Conservation (phyloP, 2,329 filamentous ascomycete genomes). For the Bertia moriformis region DNA sequence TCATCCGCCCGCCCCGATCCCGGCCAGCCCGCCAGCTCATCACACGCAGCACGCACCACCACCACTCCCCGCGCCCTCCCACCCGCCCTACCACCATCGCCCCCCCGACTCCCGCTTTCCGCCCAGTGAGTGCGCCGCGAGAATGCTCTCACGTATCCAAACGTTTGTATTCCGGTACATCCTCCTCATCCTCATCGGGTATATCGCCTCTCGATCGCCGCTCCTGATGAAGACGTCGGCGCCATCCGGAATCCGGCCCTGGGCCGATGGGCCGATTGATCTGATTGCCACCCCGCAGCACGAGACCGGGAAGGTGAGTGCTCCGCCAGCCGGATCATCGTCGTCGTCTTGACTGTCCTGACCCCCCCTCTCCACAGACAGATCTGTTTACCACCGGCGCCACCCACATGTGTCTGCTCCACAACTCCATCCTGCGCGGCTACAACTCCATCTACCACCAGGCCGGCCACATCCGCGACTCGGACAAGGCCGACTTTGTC, state of each 20-base stretch:
- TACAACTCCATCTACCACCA: slow-evolving; percentile 51
- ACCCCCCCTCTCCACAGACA: slow-evolving; percentile 17
- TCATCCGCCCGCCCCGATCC: no score
- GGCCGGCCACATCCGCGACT: slow-evolving; percentile 31
- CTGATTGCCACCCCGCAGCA: slow-evolving; percentile 37
- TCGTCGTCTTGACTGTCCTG: neutral
- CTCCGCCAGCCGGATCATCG: neutral
- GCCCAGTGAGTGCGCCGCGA: no score
- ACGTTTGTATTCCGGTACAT: neutral
- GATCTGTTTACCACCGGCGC: slow-evolving; percentile 44
- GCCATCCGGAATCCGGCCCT: slow-evolving; percentile 16
- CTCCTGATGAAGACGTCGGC: slow-evolving; percentile 20
- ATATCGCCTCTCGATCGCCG: slow-evolving; percentile 19
- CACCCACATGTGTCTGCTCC: slow-evolving; percentile 44
- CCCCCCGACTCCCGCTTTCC: no score
- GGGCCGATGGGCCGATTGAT: slow-evolving; percentile 39
- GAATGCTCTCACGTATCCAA: neutral
- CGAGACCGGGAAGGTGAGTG: slow-evolving; percentile 30
- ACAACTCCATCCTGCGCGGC: slow-evolving; percentile 48
- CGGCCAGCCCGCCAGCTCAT: no score
- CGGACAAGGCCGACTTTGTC: slow-evolving; percentile 40
- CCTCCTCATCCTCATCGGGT: slow-evolving; percentile 16
- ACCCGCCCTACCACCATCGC: no score
- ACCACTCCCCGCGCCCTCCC: no score
- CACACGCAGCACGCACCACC: no score